Conservation (phyloP, 345 rosid species). For the Ceriops zippeliana region DNA sequence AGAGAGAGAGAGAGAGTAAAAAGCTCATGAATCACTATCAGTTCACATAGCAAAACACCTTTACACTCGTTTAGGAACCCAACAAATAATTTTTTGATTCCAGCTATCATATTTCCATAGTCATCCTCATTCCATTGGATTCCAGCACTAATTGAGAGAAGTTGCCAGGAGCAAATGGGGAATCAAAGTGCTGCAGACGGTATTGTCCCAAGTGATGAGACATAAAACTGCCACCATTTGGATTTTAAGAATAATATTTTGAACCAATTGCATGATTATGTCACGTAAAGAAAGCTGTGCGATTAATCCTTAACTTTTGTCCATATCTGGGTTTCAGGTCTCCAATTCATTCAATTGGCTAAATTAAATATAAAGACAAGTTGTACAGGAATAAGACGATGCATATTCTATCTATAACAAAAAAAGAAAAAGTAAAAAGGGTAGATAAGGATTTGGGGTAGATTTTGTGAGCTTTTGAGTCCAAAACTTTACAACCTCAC, state of each 20-base stretch:
- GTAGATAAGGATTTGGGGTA: no score
- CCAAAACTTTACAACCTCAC: no score
- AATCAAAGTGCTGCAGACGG: not conserved
- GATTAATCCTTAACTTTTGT: no score
- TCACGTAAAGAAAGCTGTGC: no score
- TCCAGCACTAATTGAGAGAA: not conserved
- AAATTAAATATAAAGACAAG: no score
- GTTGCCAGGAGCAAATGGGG: not conserved
- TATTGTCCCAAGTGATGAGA: not conserved
- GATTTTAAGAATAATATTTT: not conserved
- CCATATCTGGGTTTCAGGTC: no score
- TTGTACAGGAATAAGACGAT: no score
- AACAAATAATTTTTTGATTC: conserved; percentile 1
- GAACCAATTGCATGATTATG: not conserved
- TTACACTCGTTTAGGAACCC: not conserved
- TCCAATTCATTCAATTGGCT: no score
- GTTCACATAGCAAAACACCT: not conserved
- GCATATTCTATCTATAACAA: no score
- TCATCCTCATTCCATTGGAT: conserved; percentile 3
- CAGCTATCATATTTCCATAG: not conserved
- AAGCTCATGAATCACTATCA: conserved; percentile 11
- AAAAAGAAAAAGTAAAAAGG: no score
- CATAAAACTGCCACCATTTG: not conserved
- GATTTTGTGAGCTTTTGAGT: no score
- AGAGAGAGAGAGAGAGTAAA: not conserved